These are phyloP conservation scores for Silene uniflora DNA, from an alignment of 148 eudicot genomes.

Conservation along the genomic window DNA sequence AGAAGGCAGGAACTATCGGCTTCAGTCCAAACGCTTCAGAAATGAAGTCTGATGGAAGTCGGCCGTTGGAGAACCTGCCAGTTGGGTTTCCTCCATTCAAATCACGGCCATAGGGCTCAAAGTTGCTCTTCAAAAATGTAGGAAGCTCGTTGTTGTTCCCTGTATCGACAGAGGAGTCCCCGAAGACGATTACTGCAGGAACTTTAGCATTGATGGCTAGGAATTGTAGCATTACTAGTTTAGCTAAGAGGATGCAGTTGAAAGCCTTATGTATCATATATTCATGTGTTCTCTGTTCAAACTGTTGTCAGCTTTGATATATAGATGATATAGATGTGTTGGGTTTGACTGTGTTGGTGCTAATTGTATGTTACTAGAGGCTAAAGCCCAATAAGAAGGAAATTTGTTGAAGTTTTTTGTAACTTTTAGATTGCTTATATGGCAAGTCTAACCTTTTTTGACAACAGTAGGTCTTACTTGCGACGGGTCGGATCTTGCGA, in stretches of 20 bases:
- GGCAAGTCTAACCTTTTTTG: too few relatives aligned
- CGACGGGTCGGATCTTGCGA: too few relatives aligned
- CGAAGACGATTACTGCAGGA: slow-evolving; percentile 50
- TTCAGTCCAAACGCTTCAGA: slow-evolving; percentile 52
- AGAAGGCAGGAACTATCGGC: slow-evolving; percentile 42
- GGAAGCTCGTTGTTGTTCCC: slow-evolving; percentile 53
- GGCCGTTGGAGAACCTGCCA: slow-evolving; percentile 54
- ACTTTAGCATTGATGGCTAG: slow-evolving; percentile 32
- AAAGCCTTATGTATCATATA: slow-evolving; percentile 22
- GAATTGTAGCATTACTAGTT: slow-evolving; percentile 21
- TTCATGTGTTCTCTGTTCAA: slow-evolving; percentile 8
- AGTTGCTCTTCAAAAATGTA: slow-evolving; percentile 43
- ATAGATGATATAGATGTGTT: neutral
- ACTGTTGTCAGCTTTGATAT: neutral
- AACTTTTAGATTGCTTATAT: too few relatives aligned
- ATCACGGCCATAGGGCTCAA: slow-evolving; percentile 58
- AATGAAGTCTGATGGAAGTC: slow-evolving; percentile 53
- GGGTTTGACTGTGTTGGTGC: neutral
- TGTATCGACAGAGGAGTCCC: slow-evolving; percentile 63
- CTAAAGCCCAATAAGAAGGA: slow-evolving; percentile 1
- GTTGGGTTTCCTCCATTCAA: slow-evolving; percentile 43
- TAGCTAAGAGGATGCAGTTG: slow-evolving; percentile 27
- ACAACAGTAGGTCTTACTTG: too few relatives aligned
- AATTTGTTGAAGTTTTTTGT: slow-evolving; percentile 4
- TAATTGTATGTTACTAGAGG: neutral